phyloP scores from a whole-genome alignment of 2,329 filamentous ascomycete genomes.

The Bertia moriformis region DNA sequence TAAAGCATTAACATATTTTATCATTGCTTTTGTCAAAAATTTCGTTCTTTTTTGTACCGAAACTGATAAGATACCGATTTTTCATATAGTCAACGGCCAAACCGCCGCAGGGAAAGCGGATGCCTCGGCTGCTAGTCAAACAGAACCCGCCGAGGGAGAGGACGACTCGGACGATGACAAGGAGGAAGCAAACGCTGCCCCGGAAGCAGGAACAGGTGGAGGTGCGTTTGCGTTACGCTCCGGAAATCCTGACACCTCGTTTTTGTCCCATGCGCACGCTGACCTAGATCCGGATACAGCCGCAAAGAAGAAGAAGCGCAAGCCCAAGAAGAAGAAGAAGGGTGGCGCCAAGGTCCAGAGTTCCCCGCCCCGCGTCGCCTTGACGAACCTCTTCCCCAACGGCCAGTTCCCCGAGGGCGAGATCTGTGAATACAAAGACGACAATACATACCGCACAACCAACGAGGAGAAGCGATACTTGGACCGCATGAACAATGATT shows the following conservation, averaged over 20 bases:
- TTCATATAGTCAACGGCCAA: neutral
- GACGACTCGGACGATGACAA: conserved; percentile 1
- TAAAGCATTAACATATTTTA: too few species aligned
- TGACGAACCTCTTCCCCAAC: conserved; percentile 62
- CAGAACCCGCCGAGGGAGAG: neutral
- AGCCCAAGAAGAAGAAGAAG: conserved; percentile 65
- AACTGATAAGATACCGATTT: neutral
- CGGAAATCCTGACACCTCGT: too few species aligned
- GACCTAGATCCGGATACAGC: neutral
- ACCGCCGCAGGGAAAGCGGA: neutral
- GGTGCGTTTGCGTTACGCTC: too few species aligned
- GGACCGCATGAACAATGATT: conserved; percentile 67
- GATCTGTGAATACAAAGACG: conserved; percentile 62
- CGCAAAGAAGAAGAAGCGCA: conserved; percentile 17
- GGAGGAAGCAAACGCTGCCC: neutral
- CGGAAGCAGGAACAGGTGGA: neutral
- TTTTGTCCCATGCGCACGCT: too few species aligned
- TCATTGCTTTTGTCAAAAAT: neutral
- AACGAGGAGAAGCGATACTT: conserved; percentile 73
- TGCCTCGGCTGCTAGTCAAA: neutral
- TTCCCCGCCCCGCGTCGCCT: conserved; percentile 59
- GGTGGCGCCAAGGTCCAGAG: conserved; percentile 55
- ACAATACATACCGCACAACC: conserved; percentile 68
- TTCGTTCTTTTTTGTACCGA: too few species aligned
- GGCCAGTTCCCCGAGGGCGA: conserved; percentile 63